Evolutionary conservation across 164 flowering plant species (phyloP), one percentile per base, ranked within the genome.

Genomic region (Vitis rotundifolia): DNA sequence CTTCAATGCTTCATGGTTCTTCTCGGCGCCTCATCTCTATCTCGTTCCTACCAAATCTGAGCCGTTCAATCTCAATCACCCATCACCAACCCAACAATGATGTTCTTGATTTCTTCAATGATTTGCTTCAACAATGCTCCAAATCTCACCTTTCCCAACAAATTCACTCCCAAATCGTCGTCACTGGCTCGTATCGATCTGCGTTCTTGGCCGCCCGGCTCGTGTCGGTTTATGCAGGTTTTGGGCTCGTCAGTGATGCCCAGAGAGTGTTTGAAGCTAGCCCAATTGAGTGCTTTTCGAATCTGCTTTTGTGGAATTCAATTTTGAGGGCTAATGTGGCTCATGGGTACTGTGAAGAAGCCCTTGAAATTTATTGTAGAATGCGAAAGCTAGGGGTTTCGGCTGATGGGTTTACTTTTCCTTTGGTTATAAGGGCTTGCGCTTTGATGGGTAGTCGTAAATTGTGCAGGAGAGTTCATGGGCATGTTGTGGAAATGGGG

Each of bases 351-450:
- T 72, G 59, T 68, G 73, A 67, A 57, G 77, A 82, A 70, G 80
- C 82, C 3, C 51, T 87, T n/a, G 37, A 70, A 57, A 58, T 91
- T 58, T 91, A 87, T 78, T 16, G 55, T 14, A 61, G 64, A 72
- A 91, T 93, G 94, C 66, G 78, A 18, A 74, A 74, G 9, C 28
- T 62, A 47, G 77, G 86, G 9, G 64, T 85, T 75, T 53, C 8
- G 37, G 79, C 84, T 6, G 97, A 93, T 81, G 88, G 87, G 54
- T 91, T 88, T 72, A 89, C 88, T 51, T 84, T 85, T 49, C 95
- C 97, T 22, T 67, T 93, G 73, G 81, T 87, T 63, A 49, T 90
- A 12, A 82, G 86, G 77, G 95, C 90, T 31, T 90, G 86, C 78
- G 72, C 79, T 62, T 66, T 67, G 19, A 62, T 76, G 37, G 86